Evolutionary conservation across 1,284 basidiomycete species (phyloP), one percentile per base, ranked within the genome.

Genomic region (Trichosporon faecale): DNA sequence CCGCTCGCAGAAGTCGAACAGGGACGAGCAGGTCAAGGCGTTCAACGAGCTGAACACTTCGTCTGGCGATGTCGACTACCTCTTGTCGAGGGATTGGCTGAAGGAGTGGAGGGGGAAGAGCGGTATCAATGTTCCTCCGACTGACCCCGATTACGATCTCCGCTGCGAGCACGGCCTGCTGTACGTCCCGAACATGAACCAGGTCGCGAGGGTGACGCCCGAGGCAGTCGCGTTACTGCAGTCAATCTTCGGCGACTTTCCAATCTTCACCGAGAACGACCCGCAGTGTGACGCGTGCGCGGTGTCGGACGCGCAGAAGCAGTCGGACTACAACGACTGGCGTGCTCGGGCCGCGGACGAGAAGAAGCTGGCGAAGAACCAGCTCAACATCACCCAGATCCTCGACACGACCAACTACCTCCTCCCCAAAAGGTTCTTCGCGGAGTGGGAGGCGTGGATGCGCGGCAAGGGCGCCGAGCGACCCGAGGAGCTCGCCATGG

Each of bases 241-340:
- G 11, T 79, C 77, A 0, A 70, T 76, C n/a, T 44, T 78, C 21
- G 78, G 76, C 27, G 72, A 77, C 3, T 80, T 81, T 57, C 25
- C 55, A 1, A 68, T 68, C 0, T 73, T 75, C n/a, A 49, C 64
- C 3, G 49, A 60, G 1, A 69, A 67, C 23, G 65, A 67, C 1
- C 57, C 65, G 14, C n/a, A 23, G 2, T 80, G 79, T 57, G 61
- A 64, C 0, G 29, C 23, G 6, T 80, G 79, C 64, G 35, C 21
- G 8, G 55, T 64, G 2, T 40, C 16, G 18, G 57, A 18, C 3
- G 57, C 57, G 5, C 57, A 61, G 31, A 29, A 31, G 29, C 27
- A 61, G 27, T 12, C 29, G 16, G 57, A 61, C 29, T 23, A 33
- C 14, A 21, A 61, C 18, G 57, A 61, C 18, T 33, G 57, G 57